These are phyloP conservation scores for Neonectria magnoliae DNA, from an alignment of 2,329 filamentous ascomycete genomes.

Conservation along the genomic window DNA sequence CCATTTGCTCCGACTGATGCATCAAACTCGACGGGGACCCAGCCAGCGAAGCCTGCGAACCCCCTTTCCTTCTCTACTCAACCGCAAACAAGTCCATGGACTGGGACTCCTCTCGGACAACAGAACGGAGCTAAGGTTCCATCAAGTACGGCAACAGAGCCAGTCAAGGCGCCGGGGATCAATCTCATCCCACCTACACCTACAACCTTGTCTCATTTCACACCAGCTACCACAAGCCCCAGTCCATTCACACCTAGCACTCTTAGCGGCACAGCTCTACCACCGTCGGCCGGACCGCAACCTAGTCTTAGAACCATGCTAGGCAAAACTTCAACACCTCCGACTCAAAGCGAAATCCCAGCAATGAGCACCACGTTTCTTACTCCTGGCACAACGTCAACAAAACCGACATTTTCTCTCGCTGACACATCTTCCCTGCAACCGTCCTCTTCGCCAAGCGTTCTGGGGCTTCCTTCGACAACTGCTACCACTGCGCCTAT, in stretches of 20 bases:
- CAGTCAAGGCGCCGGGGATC: constrained; percentile 24
- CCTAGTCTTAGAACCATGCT: not conserved
- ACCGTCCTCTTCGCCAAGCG: not conserved
- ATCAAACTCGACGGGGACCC: not conserved
- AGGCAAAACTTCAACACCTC: not conserved
- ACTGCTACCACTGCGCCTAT: not conserved
- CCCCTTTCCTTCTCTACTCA: constrained; percentile 24
- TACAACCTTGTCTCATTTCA: constrained; percentile 22
- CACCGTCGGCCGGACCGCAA: constrained; percentile 2
- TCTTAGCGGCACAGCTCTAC: not conserved
- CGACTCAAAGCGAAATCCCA: not conserved
- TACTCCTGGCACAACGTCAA: not conserved
- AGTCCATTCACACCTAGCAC: constrained; percentile 2
- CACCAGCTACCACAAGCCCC: constrained; percentile 19
- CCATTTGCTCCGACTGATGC: constrained; percentile 22
- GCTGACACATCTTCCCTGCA: constrained; percentile 13
- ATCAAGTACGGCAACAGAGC: constrained; percentile 1
- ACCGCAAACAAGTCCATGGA: not conserved
- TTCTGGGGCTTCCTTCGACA: constrained; percentile 13
- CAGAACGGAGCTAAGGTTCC: constrained; percentile 2
- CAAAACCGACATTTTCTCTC: constrained; percentile 27
- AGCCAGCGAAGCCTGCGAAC: constrained; percentile 3
- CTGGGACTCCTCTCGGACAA: constrained; percentile 10
- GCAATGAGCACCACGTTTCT: not conserved
- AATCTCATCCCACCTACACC: constrained; percentile 31